Evolutionary conservation across 352 stramenopile species (phyloP).

Genomic region (Globisporangium paroecandrum): DNA sequence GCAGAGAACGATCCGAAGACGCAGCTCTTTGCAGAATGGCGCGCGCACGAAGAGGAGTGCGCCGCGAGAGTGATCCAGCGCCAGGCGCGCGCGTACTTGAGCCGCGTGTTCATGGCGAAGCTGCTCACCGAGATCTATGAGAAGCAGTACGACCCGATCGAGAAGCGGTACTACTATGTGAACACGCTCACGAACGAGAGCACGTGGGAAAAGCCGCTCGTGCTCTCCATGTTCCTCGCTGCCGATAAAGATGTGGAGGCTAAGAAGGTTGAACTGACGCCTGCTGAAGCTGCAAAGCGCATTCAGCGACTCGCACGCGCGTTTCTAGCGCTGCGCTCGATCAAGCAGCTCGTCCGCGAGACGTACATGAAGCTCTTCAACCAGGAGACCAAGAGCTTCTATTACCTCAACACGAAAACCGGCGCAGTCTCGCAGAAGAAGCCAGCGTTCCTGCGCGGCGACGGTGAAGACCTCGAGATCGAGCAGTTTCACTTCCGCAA

Average conservation of each 20-base stretch:
- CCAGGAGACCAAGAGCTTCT: conserved; percentile 40
- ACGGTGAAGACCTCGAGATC: conserved; percentile 51
- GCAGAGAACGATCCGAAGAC: conserved; percentile 25
- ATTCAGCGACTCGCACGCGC: conserved; percentile 48
- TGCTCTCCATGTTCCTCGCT: conserved; percentile 43
- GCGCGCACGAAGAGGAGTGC: conserved; percentile 50
- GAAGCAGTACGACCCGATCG: conserved; percentile 58
- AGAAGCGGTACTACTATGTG: conserved; percentile 60
- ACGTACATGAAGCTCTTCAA: conserved; percentile 81
- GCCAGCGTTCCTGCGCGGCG: conserved; percentile 43
- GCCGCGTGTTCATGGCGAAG: conserved; percentile 29
- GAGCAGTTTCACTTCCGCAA: conserved; percentile 66
- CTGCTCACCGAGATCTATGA: conserved; percentile 50
- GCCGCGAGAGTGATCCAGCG: conserved; percentile 48
- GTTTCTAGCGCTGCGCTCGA: conserved; percentile 32
- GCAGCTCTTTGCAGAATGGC: conserved; percentile 52
- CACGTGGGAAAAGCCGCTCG: conserved; percentile 49
- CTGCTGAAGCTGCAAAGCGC: conserved; percentile 33
- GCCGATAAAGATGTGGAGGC: conserved; percentile 15
- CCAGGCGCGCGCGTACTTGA: conserved; percentile 34
- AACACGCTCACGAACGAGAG: conserved; percentile 65
- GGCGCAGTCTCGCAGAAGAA: conserved; percentile 37
- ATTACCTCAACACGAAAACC: conserved; percentile 64
- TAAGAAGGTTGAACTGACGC: conserved; percentile 18
- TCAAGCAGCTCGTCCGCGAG: conserved; percentile 50